Conservation (phyloP, 208 protist species). For the Balamuthia mandrillaris region DNA sequence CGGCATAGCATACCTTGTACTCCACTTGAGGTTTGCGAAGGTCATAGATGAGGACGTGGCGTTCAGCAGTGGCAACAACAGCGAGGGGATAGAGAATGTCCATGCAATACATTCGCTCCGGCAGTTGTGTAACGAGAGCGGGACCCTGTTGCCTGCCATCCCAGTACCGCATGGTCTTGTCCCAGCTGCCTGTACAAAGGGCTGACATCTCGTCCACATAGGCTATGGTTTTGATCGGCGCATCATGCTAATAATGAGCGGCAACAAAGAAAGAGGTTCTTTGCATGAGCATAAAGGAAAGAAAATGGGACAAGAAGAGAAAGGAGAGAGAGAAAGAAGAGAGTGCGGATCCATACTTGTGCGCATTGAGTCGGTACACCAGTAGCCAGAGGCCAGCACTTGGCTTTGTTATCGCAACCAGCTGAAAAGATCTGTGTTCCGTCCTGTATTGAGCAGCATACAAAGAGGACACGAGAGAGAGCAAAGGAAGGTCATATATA, state of each 20-base stretch:
- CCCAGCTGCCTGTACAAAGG: slow-evolving; percentile 63
- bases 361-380: slow-evolving; percentile 37
- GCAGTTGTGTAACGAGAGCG: slow-evolving; percentile 4
- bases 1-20: slow-evolving; percentile 38
- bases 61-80: slow-evolving; percentile 53
- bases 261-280: background rate
- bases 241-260: slow-evolving; percentile 53
- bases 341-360: background rate
- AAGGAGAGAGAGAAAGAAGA: background rate
- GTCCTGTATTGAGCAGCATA: slow-evolving; percentile 48
- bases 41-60: slow-evolving; percentile 50
- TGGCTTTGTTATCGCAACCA: slow-evolving; percentile 50
- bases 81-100: slow-evolving; percentile 39
- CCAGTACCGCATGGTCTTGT: slow-evolving; percentile 71
- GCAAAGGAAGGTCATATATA: too few species aligned
- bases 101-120: slow-evolving; percentile 59
- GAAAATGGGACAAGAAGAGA: background rate
- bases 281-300: background rate
- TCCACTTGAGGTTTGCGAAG: slow-evolving; percentile 15
- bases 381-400: slow-evolving; percentile 51
- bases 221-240: slow-evolving; percentile 46
- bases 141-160: slow-evolving; percentile 46
- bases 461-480: too few species aligned
- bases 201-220: slow-evolving; percentile 46
- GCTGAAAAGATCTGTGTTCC: slow-evolving; percentile 49